These are phyloP conservation scores for Stipa capillata DNA, from an alignment of 176 grass and related monocot genomes.

Conservation along the genomic window DNA sequence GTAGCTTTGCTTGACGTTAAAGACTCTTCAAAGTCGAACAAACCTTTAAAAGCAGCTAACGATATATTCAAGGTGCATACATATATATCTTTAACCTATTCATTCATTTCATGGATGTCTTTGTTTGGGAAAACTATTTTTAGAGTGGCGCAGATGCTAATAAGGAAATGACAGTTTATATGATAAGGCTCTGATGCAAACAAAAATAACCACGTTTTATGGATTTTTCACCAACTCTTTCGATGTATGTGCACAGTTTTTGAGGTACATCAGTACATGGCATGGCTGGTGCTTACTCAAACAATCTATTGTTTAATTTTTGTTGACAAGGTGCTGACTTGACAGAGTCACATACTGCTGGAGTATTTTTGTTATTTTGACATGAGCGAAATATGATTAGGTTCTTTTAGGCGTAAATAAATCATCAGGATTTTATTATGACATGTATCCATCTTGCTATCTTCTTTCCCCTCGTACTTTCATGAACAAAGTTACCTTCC, in stretches of 20 bases:
- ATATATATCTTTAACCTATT: constrained; percentile 1
- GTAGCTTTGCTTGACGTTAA: constrained; percentile 45
- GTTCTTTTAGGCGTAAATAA: background rate
- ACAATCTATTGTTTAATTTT: background rate
- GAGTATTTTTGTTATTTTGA: background rate
- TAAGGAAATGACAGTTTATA: background rate
- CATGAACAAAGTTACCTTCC: background rate
- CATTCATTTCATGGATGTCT: background rate
- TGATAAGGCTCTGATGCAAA: background rate
- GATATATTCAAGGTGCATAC: constrained; percentile 75
- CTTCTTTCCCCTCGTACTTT: background rate
- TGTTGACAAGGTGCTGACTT: background rate
- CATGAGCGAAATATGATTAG: constrained; percentile 7
- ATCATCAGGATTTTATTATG: background rate
- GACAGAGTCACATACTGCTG: background rate
- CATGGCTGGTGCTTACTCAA: background rate
- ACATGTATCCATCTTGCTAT: background rate
- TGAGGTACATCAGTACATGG: background rate
- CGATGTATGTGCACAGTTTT: background rate
- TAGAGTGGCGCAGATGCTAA: background rate
- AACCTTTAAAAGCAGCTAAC: constrained; percentile 52
- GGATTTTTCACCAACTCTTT: background rate
- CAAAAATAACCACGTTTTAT: background rate
- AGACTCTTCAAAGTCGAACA: constrained; percentile 52
- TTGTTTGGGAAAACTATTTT: constrained; percentile 1